Evolutionary conservation across 2,329 filamentous ascomycete genomes (phyloP).

Genomic region (Emergomyces africanus): DNA sequence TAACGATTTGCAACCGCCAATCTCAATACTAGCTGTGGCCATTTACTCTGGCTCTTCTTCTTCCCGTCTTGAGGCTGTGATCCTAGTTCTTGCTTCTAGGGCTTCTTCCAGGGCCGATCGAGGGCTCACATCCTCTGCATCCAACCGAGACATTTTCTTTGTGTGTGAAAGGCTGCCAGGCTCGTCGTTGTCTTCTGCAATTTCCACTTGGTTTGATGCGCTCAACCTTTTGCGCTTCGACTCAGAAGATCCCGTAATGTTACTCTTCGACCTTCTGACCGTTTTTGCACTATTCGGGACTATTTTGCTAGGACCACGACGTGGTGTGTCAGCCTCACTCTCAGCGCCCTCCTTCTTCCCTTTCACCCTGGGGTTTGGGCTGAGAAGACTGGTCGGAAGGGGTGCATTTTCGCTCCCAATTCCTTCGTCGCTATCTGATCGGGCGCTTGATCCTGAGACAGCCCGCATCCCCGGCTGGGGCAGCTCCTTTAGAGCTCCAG

Average conservation of each 20-base stretch:
- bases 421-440: constrained; percentile 13
- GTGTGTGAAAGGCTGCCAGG: constrained; percentile 7
- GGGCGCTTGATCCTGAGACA: constrained; percentile 21
- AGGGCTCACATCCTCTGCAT: constrained; percentile 8
- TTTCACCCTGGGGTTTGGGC: constrained; percentile 21
- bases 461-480: constrained; percentile 20
- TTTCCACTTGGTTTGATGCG: constrained; percentile 2
- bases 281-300: neutral
- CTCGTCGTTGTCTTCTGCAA: constrained; percentile 1
- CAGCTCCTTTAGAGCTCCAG: constrained; percentile 17
- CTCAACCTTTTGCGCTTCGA: constrained; percentile 16
- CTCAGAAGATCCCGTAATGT: constrained; percentile 11
- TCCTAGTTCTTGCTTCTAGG: constrained; percentile 10
- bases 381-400: constrained; percentile 18
- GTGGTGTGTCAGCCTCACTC: constrained; percentile 1
- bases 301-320: neutral
- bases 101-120: constrained; percentile 11
- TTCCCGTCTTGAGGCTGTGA: constrained; percentile 1
- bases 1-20: neutral
- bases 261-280: neutral
- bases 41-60: neutral
- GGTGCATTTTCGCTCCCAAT: constrained; percentile 11
- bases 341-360: constrained; percentile 21
- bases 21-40: neutral
- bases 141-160: constrained; percentile 13